These are phyloP conservation scores for Acacia crassicarpa DNA, from an alignment of 306 rosid species.

Conservation along the genomic window DNA sequence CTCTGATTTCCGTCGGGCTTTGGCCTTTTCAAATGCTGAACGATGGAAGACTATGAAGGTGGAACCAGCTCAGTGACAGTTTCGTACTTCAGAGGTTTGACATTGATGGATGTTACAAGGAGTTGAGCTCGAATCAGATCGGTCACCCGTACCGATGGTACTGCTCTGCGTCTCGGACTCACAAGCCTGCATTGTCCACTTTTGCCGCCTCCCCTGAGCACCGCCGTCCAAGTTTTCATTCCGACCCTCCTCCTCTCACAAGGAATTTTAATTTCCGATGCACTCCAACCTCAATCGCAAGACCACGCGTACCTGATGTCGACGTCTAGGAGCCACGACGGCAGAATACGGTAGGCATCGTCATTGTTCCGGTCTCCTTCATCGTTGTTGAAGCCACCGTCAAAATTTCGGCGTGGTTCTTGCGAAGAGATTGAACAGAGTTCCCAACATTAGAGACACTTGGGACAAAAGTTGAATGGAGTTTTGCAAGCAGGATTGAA, in stretches of 20 bases:
- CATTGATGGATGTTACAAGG: neutral
- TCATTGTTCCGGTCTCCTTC: conserved; percentile 44
- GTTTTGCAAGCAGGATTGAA: too few relatives aligned
- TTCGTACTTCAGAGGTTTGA: neutral
- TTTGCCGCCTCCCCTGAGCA: conserved; percentile 47
- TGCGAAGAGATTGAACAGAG: conserved; percentile 81
- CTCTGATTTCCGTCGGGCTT: neutral
- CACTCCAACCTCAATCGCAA: conserved; percentile 77
- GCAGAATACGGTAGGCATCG: conserved; percentile 43
- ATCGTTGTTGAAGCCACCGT: conserved; percentile 61
- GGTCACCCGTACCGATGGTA: neutral
- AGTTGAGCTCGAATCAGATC: neutral
- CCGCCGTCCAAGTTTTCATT: conserved; percentile 80
- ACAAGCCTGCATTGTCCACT: conserved; percentile 68
- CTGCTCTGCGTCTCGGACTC: conserved; percentile 19
- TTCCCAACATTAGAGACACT: conserved; percentile 78
- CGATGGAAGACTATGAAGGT: neutral
- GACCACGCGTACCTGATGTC: conserved; percentile 74
- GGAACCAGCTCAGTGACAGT: neutral
- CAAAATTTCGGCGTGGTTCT: conserved; percentile 75
- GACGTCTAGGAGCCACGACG: conserved; percentile 59
- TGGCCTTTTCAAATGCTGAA: neutral
- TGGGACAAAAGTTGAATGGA: conserved; percentile 45
- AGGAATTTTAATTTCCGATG: conserved; percentile 73
- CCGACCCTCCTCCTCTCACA: conserved; percentile 78